Base-by-base conservation (phyloP, 441 rosid species). In the Iberis amara region DNA sequence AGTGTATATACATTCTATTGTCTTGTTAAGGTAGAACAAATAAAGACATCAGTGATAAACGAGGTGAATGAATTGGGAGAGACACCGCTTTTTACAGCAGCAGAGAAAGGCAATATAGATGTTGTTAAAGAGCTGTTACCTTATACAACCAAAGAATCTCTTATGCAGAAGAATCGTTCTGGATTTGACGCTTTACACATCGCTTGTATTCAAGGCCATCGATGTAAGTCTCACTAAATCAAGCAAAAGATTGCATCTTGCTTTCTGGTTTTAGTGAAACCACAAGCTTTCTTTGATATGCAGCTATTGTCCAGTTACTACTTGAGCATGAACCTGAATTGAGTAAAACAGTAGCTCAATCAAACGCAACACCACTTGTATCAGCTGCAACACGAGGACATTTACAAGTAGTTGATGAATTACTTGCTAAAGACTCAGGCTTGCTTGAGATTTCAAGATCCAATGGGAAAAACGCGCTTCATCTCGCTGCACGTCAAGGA, bases 41-140 rank as follows among this genome's bases (percentile, higher is more conserved):
- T 87, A 64, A 78, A 78, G 77, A 71, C 70, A 7, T 76, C 95
- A 0, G 73, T 87, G 23, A 95, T 83, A 47, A 80, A 87, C 32
- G 96, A 91, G 70, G 89, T 85, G 60, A 91, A 90, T 39, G 90
- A 87, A 50, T 67, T 90, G 52, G 95, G 98, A 31, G 98, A 90
- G 81, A 87, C 95, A 6, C 88, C 95, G 0, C 72, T 90, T 47
- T 87, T 80, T 54, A 75, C 77, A 0, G 96, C 94, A 2, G 96
- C 98, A 0, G 83, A 76, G 71, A 83, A 69, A 62, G 98, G 96
- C 39, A 83, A 91, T 50, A 52, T 87, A 21, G 90, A 75, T 59
- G 89, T 87, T 47, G 90, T 91, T 39, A 62, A 71, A 64, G 95
- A 85, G 72, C 55, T 91, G 43, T 66, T 91, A 72, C 64, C 58